These are phyloP conservation scores for Backusella australiensis DNA, from an alignment of 192 early-diverging fungal genomes.

Conservation along the genomic window DNA sequence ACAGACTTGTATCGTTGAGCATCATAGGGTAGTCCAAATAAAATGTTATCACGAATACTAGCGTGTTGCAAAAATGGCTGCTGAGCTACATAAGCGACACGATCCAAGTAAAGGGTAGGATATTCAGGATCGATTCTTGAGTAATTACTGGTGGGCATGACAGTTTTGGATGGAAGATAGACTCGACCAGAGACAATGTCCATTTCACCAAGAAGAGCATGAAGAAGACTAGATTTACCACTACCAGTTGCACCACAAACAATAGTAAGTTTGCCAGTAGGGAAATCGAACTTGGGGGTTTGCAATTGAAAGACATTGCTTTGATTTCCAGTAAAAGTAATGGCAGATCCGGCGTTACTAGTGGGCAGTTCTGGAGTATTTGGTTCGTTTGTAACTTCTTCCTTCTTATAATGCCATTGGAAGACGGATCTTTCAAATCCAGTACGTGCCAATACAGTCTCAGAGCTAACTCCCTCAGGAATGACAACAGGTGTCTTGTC, in stretches of 20 bases:
- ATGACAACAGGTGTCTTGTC: not conserved
- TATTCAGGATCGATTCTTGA: not conserved
- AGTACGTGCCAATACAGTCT: not conserved
- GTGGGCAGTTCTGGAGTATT: not conserved
- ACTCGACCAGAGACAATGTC: slow-evolving; percentile 36
- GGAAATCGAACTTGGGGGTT: slow-evolving; percentile 48
- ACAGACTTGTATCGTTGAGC: slow-evolving; percentile 60
- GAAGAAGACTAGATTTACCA: slow-evolving; percentile 58
- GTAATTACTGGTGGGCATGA: not conserved
- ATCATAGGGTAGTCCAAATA: slow-evolving; percentile 58
- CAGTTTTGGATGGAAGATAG: slow-evolving; percentile 20
- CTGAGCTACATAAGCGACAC: slow-evolving; percentile 47
- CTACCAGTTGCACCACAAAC: slow-evolving; percentile 70
- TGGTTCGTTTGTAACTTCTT: slow-evolving; percentile 1
- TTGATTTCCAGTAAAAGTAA: slow-evolving; percentile 1
- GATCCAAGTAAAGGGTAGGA: not conserved
- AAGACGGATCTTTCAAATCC: slow-evolving; percentile 18
- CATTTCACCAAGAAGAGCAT: slow-evolving; percentile 58
- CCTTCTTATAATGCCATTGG: slow-evolving; percentile 18
- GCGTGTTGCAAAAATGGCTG: slow-evolving; percentile 58
- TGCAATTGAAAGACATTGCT: slow-evolving; percentile 5
- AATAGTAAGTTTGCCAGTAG: slow-evolving; percentile 48
- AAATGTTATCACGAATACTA: slow-evolving; percentile 67
- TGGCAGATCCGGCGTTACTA: not conserved
- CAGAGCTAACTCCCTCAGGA: not conserved